Percentiles rank a stretch among this genome's conserved stretches.
Evolutionary conservation across 2,329 filamentous ascomycete genomes (phyloP).

Genomic region (Cladophialophora immunda): DNA sequence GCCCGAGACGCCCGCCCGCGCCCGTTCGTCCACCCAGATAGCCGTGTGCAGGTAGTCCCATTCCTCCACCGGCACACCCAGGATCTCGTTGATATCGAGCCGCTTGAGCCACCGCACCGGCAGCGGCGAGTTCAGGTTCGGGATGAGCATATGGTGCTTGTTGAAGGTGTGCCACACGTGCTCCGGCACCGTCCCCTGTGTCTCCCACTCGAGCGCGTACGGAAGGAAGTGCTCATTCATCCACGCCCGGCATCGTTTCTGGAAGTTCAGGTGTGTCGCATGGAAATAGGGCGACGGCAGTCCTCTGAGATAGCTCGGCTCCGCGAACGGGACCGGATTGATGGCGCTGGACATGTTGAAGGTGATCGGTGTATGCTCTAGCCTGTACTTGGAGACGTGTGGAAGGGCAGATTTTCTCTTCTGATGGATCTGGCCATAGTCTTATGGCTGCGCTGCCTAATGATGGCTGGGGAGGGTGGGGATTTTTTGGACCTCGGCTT

Average conservation of each 20-base stretch:
- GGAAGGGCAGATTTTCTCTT: too few species aligned
- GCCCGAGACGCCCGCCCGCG: constrained; percentile 69
- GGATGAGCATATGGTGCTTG: constrained; percentile 72
- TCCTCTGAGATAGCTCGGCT: constrained; percentile 74
- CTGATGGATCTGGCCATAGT: too few species aligned
- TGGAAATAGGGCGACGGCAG: constrained; percentile 77
- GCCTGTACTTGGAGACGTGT: too few species aligned
- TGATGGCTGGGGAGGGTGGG: too few species aligned
- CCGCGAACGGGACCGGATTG: constrained; percentile 79
- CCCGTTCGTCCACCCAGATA: constrained; percentile 76
- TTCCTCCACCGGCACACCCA: constrained; percentile 72
- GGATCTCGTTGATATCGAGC: constrained; percentile 70
- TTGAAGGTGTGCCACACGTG: constrained; percentile 72
- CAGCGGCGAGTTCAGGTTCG: constrained; percentile 72
- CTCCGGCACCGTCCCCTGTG: constrained; percentile 67
- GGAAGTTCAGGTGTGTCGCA: constrained; percentile 70
- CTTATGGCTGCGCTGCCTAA: too few species aligned
- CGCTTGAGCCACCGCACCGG: constrained; percentile 73
- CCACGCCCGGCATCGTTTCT: constrained; percentile 72
- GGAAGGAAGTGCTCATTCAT: constrained; percentile 68
- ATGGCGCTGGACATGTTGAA: too few species aligned
- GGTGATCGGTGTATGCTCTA: too few species aligned
- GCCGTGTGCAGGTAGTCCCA: constrained; percentile 75
- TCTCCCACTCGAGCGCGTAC: constrained; percentile 74
- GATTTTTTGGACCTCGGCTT: too few species aligned